Evolutionary conservation across 306 rosid genomes (phyloP).

Genomic region (Quercus glauca): DNA sequence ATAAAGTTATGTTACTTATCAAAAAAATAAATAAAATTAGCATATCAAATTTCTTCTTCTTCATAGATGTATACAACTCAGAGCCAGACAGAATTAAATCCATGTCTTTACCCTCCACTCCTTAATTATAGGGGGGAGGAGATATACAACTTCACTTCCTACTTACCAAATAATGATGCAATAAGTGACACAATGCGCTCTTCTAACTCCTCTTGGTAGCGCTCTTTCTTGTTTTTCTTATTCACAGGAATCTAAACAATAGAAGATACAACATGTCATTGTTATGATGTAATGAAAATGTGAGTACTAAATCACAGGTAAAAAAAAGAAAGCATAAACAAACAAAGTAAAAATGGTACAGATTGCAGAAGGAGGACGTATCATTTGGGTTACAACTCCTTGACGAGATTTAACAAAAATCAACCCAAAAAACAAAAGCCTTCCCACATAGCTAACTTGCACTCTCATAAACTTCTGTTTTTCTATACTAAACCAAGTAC

Average conservation of each 20-base stretch:
- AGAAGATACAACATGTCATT: slow-evolving; percentile 25
- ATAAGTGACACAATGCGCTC: slow-evolving; percentile 81
- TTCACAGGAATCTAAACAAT: slow-evolving; percentile 55
- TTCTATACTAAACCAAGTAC: too few species aligned
- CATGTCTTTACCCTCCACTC: neutral
- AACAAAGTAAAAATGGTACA: neutral
- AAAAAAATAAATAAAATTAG: neutral
- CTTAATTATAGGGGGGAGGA: neutral
- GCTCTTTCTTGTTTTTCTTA: slow-evolving; percentile 86
- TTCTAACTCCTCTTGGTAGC: slow-evolving; percentile 89
- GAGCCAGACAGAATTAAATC: neutral
- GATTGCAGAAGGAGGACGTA: neutral
- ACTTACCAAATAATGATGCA: slow-evolving; percentile 96
- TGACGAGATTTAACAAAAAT: too few species aligned
- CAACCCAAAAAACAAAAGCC: too few species aligned
- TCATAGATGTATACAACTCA: neutral
- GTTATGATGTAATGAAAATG: slow-evolving; percentile 1
- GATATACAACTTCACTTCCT: slow-evolving; percentile 44
- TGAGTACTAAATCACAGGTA: slow-evolving; percentile 5
- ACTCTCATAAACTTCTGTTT: too few species aligned
- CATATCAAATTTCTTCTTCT: neutral
- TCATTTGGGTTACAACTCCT: neutral
- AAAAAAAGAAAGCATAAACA: neutral
- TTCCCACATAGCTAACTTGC: too few species aligned
- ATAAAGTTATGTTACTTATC: too few species aligned